Conservation (phyloP, 2,329 filamentous ascomycete species). For the Cladobotryum mycophilum region DNA sequence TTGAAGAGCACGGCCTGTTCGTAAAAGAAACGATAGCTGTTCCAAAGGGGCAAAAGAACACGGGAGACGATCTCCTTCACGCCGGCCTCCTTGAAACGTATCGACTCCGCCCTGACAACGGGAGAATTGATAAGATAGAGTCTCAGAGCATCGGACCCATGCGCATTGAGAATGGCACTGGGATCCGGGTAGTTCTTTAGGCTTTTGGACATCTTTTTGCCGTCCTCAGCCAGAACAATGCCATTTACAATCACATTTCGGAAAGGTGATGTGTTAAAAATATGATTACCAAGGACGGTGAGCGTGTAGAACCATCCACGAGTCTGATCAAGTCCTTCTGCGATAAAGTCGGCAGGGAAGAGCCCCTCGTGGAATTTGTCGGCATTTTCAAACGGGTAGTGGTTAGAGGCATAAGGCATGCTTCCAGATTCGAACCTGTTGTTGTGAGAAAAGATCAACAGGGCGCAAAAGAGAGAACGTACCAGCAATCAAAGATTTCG, state of each 20-base stretch:
- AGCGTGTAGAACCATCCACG: constrained; percentile 96
- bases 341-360: constrained; percentile 91
- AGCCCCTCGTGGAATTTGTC: constrained; percentile 65
- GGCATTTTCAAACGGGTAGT: constrained; percentile 88
- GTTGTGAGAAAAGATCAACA: neutral
- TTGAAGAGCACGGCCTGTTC: constrained; percentile 80
- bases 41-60: constrained; percentile 87
- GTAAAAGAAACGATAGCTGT: constrained; percentile 94
- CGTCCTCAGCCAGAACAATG: constrained; percentile 87
- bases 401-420: constrained; percentile 87
- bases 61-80: constrained; percentile 94
- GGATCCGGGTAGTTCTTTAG: constrained; percentile 96
- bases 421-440: constrained; percentile 70
- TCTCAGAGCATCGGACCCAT: constrained; percentile 85
- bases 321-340: constrained; percentile 88
- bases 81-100: constrained; percentile 84
- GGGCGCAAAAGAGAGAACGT: neutral
- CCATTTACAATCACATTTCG: constrained; percentile 96
- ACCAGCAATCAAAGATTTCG: constrained; percentile 96
- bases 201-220: constrained; percentile 98
- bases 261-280: constrained; percentile 81
- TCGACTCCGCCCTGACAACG: constrained; percentile 82
- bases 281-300: constrained; percentile 77
- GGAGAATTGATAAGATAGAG: constrained; percentile 95
- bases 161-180: constrained; percentile 71